Evolutionary conservation across 148 eudicot genomes (phyloP), one percentile per base, ranked within the genome.

Genomic region (Rhododendron mucronatum): DNA sequence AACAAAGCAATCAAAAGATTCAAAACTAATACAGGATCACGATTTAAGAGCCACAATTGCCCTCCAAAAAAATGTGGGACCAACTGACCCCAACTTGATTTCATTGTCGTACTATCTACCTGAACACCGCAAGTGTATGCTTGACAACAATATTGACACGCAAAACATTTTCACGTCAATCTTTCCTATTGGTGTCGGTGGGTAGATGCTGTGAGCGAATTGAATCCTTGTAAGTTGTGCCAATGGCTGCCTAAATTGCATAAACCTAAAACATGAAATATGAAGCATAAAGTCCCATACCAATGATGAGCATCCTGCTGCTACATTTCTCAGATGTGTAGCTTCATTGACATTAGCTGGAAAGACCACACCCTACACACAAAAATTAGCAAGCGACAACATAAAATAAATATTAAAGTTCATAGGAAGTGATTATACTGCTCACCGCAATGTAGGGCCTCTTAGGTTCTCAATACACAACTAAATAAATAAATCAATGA

Each of bases 301-400:
- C 96, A 97, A 84, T 35, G 98, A 91, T 78, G 98, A 91, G 88
- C 92, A 91, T 89, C 89, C 89, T 78, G 90, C 90, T 65, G 93
- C 90, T 87, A 97, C 73, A 83, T 89, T 91, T 76, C 90, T 90
- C 47, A 97, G 94, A 87, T 94, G 90, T 37, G 95, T 93, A 55
- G 90, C 90, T 88, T 91, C 95, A 87, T 88, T 91, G 50, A 55
- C 74, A 89, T 86, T 87, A 88, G 89, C 89, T 85, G 95, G 98
- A 86, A 97, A 97, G 82, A 97, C 89, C 59, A 91, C 89, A 53
- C 85, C 95, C 99, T 97, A 51, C 86, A 90, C 44, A 89, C n/a
- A 74, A 35, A 85, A 57, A 85, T 74, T 20, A 73, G 78, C 39
- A 92, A 10, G 48, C 33, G 71, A 80, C 61, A 35, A 55, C 63